phyloP scores from a whole-genome alignment of 2,329 filamentous ascomycete species.

The Penicillium sp. region DNA sequence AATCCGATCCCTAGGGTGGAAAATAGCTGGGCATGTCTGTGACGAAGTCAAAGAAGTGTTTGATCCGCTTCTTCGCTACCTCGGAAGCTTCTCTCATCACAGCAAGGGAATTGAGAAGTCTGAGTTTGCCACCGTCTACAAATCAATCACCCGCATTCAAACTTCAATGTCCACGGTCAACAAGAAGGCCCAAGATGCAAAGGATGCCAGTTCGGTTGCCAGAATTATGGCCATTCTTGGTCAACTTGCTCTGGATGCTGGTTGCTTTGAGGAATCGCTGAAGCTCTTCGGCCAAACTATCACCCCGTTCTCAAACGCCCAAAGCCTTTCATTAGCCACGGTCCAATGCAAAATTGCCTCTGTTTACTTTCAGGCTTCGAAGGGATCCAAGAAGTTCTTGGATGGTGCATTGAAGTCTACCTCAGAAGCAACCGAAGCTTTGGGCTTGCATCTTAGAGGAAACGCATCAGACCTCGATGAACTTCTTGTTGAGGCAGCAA shows the following conservation, averaged over 20 bases:
- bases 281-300: slow-evolving; percentile 34
- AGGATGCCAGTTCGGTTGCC: slow-evolving; percentile 27
- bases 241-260: slow-evolving; percentile 39
- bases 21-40: slow-evolving; percentile 37
- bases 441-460: slow-evolving; percentile 38
- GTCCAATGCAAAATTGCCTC: slow-evolving; percentile 39
- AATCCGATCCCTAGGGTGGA: slow-evolving; percentile 41
- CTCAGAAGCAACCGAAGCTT: slow-evolving; percentile 30
- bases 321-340: slow-evolving; percentile 34
- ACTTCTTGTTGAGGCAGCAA: slow-evolving; percentile 40
- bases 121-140: slow-evolving; percentile 37
- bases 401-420: slow-evolving; percentile 24
- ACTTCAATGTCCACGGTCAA: slow-evolving; percentile 26
- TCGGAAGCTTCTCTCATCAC: slow-evolving; percentile 34
- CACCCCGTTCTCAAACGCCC: slow-evolving; percentile 26
- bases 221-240: slow-evolving; percentile 35
- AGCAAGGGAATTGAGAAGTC: slow-evolving; percentile 32
- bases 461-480: slow-evolving; percentile 42
- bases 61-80: slow-evolving; percentile 40
- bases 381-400: slow-evolving; percentile 20
- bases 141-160: slow-evolving; percentile 35
- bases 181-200: slow-evolving; percentile 21
- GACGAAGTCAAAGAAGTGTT: slow-evolving; percentile 42
- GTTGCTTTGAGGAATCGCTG: slow-evolving; percentile 37
- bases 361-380: slow-evolving; percentile 33